Percentiles rank a stretch among this genome's conserved stretches.
Conservation (phyloP, 2,329 filamentous ascomycete species). For the Aureobasidium sp. region DNA sequence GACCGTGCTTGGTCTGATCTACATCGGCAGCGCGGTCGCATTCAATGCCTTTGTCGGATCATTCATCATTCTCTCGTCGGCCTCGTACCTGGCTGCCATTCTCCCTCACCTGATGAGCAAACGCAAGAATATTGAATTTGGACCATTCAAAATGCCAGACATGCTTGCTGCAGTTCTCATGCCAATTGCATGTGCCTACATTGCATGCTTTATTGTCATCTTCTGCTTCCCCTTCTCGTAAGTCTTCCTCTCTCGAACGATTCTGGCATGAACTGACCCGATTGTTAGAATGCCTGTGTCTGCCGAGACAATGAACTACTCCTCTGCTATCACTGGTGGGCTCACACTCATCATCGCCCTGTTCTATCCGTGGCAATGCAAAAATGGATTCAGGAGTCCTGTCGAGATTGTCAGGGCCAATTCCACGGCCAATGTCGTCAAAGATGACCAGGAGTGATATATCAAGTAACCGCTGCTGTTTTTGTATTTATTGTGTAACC, state of each 20-base stretch:
- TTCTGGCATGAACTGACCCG: neutral
- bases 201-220: conserved; percentile 53
- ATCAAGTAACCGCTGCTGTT: too few species aligned
- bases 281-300: conserved; percentile 19
- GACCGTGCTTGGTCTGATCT: conserved; percentile 54
- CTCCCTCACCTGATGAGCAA: conserved; percentile 38
- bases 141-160: conserved; percentile 49
- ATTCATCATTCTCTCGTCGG: conserved; percentile 46
- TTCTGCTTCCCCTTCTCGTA: conserved; percentile 47
- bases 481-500: too few species aligned
- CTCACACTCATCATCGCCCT: conserved; percentile 28
- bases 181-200: conserved; percentile 46
- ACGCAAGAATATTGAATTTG: conserved; percentile 40
- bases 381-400: conserved; percentile 30
- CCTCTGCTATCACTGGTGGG: conserved; percentile 30
- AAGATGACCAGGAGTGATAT: neutral
- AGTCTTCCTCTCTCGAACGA: neutral
- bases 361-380: conserved; percentile 23
- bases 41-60: conserved; percentile 59
- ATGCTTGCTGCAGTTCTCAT: conserved; percentile 44
- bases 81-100: conserved; percentile 57
- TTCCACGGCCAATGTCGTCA: neutral
- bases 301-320: conserved; percentile 36
- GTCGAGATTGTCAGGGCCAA: conserved; percentile 9
- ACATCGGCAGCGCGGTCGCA: conserved; percentile 52